These are phyloP conservation scores for Tetrahymena elliotti DNA, from an alignment of 73 alveolate species.

Conservation along the genomic window DNA sequence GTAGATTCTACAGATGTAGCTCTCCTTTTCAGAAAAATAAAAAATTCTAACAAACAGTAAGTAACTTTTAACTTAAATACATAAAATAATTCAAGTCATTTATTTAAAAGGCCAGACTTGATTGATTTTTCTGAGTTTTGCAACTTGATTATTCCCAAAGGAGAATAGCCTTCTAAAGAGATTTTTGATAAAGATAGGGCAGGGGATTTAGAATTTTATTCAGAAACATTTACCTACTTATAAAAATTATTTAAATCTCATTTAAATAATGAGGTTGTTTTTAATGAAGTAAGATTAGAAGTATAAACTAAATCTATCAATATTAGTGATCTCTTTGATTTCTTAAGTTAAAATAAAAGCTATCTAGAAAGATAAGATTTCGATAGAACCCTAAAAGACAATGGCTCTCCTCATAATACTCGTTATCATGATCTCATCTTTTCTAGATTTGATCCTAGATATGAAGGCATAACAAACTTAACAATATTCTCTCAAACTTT, in stretches of 20 bases:
- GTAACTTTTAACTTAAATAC: neutral
- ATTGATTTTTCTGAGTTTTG: neutral
- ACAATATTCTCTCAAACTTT: neutral
- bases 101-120: neutral
- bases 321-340: neutral
- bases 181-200: neutral
- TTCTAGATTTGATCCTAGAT: neutral
- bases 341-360: neutral
- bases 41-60: neutral
- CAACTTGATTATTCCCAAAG: neutral
- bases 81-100: no score
- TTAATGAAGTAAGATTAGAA: neutral
- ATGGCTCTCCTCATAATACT: neutral
- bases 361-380: neutral
- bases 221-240: neutral
- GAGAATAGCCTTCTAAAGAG: neutral
- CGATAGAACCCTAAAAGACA: neutral
- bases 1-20: neutral
- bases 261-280: neutral
- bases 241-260: neutral
- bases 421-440: neutral
- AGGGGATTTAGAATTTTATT: neutral
- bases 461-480: neutral
- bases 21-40: neutral
- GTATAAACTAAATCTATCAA: neutral